A percentile compares a stretch with the other conserved stretches of the same genome.
These are phyloP conservation scores for Chalciporus chontae DNA, from an alignment of 768 basidiomycete genomes.

Conservation along the genomic window DNA sequence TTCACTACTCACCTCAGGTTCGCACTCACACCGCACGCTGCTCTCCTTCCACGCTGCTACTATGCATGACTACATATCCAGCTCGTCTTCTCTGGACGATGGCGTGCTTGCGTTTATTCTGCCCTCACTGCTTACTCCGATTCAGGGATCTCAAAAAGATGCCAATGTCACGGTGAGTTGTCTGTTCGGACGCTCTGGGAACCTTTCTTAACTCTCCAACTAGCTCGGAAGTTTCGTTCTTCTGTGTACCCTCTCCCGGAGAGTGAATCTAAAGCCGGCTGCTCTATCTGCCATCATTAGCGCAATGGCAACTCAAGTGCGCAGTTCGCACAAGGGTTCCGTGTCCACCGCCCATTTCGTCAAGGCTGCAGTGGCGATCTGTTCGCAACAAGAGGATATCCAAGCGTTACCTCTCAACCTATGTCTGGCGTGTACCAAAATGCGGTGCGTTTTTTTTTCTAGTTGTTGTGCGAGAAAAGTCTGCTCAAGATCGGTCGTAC, in stretches of 20 bases:
- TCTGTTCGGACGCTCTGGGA: background rate
- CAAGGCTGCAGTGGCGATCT: slow-evolving; percentile 62
- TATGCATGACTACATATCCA: slow-evolving; percentile 74
- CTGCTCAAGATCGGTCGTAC: background rate
- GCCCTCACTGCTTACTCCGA: slow-evolving; percentile 58
- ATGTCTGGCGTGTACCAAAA: slow-evolving; percentile 38
- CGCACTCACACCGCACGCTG: slow-evolving; percentile 61
- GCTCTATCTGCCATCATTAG: slow-evolving; percentile 59
- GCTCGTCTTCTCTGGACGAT: slow-evolving; percentile 55
- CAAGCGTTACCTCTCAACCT: slow-evolving; percentile 41
- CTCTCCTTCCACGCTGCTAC: slow-evolving; percentile 80
- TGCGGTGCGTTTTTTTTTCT: slow-evolving; percentile 42
- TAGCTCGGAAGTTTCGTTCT: slow-evolving; percentile 76
- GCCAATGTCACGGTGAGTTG: slow-evolving; percentile 44
- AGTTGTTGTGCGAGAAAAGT: background rate
- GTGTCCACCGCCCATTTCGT: slow-evolving; percentile 59
- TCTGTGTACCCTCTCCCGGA: slow-evolving; percentile 65
- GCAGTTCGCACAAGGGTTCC: slow-evolving; percentile 21
- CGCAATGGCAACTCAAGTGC: slow-evolving; percentile 50
- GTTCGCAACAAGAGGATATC: slow-evolving; percentile 57
- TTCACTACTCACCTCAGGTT: slow-evolving; percentile 24
- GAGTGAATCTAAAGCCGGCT: slow-evolving; percentile 51
- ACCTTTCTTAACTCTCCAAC: background rate
- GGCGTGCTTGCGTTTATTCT: slow-evolving; percentile 62
- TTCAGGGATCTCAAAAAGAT: slow-evolving; percentile 50